These are phyloP conservation scores for Hygrophila difformis DNA, from an alignment of 257 asterid genomes.

Conservation along the genomic window DNA sequence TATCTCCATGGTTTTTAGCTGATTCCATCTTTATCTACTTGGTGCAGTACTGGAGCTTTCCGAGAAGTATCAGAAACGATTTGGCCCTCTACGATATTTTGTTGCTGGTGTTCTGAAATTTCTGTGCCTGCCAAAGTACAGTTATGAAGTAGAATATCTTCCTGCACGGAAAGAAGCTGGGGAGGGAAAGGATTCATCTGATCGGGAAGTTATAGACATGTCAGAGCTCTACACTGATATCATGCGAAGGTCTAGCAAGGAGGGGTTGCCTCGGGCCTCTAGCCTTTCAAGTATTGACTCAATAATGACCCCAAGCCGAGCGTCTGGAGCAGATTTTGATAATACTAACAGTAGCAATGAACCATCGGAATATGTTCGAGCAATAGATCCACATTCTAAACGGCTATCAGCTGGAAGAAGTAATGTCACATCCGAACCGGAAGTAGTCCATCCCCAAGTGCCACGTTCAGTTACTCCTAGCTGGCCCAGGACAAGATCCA, in stretches of 20 bases:
- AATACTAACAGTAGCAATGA: slow-evolving; percentile 52
- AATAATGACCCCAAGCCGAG: slow-evolving; percentile 79
- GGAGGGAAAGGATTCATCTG: slow-evolving; percentile 27
- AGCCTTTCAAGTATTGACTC: slow-evolving; percentile 95
- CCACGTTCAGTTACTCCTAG: slow-evolving; percentile 73
- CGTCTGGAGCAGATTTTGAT: slow-evolving; percentile 64
- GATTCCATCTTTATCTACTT: neutral
- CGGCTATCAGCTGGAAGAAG: slow-evolving; percentile 77
- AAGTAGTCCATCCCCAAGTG: slow-evolving; percentile 84
- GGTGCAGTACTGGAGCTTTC: slow-evolving; percentile 87
- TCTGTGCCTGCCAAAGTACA: slow-evolving; percentile 90
- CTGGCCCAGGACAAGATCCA: slow-evolving; percentile 91
- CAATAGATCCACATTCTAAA: slow-evolving; percentile 84
- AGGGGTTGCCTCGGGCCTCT: slow-evolving; percentile 92
- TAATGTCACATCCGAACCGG: slow-evolving; percentile 63
- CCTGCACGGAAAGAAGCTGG: slow-evolving; percentile 54
- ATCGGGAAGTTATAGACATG: slow-evolving; percentile 59
- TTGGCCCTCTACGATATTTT: slow-evolving; percentile 91
- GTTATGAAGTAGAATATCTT: slow-evolving; percentile 81
- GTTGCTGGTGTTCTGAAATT: slow-evolving; percentile 95
- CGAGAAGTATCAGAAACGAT: slow-evolving; percentile 84
- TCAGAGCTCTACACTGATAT: slow-evolving; percentile 83
- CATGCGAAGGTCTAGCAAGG: slow-evolving; percentile 90
- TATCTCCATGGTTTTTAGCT: too few relatives aligned
- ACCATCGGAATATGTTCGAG: slow-evolving; percentile 96